phyloP scores from a whole-genome alignment of 2,329 filamentous ascomycete species.

The Fusarium hainanense region DNA sequence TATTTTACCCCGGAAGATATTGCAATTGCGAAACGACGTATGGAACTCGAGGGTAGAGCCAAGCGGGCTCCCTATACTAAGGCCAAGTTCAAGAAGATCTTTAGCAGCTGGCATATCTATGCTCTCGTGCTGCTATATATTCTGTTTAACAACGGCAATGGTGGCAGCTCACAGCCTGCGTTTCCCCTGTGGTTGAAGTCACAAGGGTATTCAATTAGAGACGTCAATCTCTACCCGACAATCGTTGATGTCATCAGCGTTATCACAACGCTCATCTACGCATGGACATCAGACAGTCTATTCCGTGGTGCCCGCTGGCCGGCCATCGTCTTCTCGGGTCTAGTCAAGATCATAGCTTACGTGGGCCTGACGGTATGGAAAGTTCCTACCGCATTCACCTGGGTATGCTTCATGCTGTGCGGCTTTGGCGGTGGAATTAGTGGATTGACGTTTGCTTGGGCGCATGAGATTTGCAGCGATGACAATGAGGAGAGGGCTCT shows the following conservation, averaged over 20 bases:
- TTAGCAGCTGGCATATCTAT: slow-evolving; percentile 74
- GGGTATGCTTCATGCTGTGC: slow-evolving; percentile 69
- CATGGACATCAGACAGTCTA: slow-evolving; percentile 72
- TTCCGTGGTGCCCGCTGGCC: slow-evolving; percentile 72
- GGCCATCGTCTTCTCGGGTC: slow-evolving; percentile 67
- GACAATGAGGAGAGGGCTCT: slow-evolving; percentile 74
- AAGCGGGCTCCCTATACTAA: slow-evolving; percentile 54
- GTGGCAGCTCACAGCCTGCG: slow-evolving; percentile 62
- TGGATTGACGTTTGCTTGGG: slow-evolving; percentile 61
- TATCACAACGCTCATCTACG: slow-evolving; percentile 70
- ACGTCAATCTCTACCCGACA: slow-evolving; percentile 68
- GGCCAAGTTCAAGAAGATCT: slow-evolving; percentile 68
- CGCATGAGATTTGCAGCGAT: slow-evolving; percentile 61
- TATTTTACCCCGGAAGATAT: slow-evolving; percentile 46
- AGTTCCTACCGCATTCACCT: slow-evolving; percentile 66
- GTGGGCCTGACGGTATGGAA: slow-evolving; percentile 56
- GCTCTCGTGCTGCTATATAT: slow-evolving; percentile 68
- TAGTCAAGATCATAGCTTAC: slow-evolving; percentile 56
- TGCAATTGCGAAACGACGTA: slow-evolving; percentile 44
- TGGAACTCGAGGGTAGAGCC: slow-evolving; percentile 58
- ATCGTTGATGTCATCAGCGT: slow-evolving; percentile 66
- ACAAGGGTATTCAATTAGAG: slow-evolving; percentile 55
- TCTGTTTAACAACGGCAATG: slow-evolving; percentile 70
- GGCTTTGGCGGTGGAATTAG: slow-evolving; percentile 62
- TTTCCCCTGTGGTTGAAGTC: slow-evolving; percentile 64